A percentile compares a stretch with the other conserved stretches of the same genome.
phyloP scores from a whole-genome alignment of 352 stramenopile species.

The Pythium myriotylum region DNA sequence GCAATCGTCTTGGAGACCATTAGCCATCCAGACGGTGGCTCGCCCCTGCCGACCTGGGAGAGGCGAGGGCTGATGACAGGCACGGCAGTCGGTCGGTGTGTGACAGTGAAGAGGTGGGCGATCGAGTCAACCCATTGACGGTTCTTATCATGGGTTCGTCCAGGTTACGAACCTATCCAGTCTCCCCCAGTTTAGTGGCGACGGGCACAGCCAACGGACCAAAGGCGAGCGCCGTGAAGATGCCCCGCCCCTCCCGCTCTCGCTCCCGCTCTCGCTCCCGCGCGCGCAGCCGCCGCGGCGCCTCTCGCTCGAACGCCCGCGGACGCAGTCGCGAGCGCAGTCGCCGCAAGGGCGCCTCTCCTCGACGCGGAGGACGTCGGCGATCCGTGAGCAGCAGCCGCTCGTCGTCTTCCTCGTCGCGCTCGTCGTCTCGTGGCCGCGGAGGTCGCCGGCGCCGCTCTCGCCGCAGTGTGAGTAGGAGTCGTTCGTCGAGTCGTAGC shows the following conservation, averaged over 20 bases:
- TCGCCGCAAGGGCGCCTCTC: not conserved
- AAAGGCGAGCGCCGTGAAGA: not conserved
- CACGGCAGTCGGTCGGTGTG: no score
- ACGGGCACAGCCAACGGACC: no score
- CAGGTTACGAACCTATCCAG: no score
- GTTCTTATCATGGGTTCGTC: not conserved
- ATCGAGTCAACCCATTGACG: not conserved
- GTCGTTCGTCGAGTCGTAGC: slow-evolving; percentile 14
- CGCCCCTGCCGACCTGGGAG: no score
- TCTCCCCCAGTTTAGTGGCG: no score
- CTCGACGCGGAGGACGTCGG: slow-evolving; percentile 6
- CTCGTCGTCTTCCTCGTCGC: slow-evolving; percentile 26
- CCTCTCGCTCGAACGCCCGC: not conserved
- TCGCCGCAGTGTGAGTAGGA: slow-evolving; percentile 11
- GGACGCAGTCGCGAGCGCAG: slow-evolving; percentile 6
- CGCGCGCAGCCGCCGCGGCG: slow-evolving; percentile 19
- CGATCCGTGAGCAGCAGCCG: slow-evolving; percentile 25
- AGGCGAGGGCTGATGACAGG: no score
- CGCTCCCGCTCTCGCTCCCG: slow-evolving; percentile 24
- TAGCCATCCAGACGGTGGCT: no score
- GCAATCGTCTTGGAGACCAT: no score
- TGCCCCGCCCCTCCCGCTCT: slow-evolving; percentile 20
- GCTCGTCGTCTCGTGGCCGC: slow-evolving; percentile 18
- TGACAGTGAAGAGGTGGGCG: no score
- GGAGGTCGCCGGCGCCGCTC: slow-evolving; percentile 3